Evolutionary conservation across 1,284 basidiomycete species (phyloP).

Genomic region (Heterobasidion parviporum): DNA sequence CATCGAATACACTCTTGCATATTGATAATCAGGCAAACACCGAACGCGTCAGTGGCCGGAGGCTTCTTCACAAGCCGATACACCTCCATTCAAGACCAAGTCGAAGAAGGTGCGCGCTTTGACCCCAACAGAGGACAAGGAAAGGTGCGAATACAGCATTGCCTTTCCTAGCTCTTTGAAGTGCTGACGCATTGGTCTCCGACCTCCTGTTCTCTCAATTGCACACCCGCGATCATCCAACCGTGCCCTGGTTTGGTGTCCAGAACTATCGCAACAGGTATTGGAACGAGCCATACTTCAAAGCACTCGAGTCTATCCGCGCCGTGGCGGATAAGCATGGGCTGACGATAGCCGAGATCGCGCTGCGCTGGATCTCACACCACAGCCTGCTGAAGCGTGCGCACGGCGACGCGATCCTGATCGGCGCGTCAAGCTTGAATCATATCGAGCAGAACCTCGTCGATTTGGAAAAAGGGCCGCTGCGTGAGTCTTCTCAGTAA

Average conservation of each 20-base stretch:
- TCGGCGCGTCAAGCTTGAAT: constrained; percentile 40
- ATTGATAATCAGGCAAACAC: background rate
- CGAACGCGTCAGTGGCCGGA: constrained; percentile 20
- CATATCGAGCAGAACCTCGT: constrained; percentile 46
- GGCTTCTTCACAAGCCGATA: constrained; percentile 31
- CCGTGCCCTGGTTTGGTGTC: background rate
- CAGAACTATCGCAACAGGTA: constrained; percentile 25
- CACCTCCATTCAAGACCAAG: constrained; percentile 18
- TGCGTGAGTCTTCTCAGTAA: constrained; percentile 29
- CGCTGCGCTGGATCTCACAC: constrained; percentile 45
- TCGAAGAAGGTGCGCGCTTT: constrained; percentile 30
- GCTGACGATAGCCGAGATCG: constrained; percentile 39
- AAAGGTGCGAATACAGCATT: constrained; percentile 10
- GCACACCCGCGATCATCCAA: background rate
- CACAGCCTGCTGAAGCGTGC: constrained; percentile 41
- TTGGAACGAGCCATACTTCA: constrained; percentile 43
- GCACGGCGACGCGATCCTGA: constrained; percentile 39
- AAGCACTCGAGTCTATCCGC: constrained; percentile 31
- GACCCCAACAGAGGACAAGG: constrained; percentile 25
- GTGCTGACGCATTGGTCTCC: too few relatives aligned
- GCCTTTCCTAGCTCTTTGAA: background rate
- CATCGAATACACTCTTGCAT: background rate
- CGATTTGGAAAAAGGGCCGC: constrained; percentile 50
- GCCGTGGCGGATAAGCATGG: constrained; percentile 30
- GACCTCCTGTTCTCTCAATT: background rate